Base-by-base conservation (phyloP, 2,329 filamentous ascomycete species). In the Cladosporium sp. region DNA sequence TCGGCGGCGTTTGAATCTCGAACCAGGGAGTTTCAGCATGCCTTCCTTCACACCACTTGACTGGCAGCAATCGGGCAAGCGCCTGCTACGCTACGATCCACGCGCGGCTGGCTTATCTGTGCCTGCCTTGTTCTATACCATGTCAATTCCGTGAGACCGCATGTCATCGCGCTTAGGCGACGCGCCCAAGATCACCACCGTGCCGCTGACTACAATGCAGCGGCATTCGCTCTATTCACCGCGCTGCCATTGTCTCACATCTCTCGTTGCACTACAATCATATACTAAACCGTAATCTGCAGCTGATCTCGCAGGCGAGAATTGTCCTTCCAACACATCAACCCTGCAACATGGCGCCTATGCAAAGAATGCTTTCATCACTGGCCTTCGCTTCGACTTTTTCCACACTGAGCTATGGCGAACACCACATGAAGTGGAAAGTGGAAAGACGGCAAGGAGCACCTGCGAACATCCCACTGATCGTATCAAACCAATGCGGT, bases 401-500 rank as follows among this genome's bases (percentile, higher is more conserved):
- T 6, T 46, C 56, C 13, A 23, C 11, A 6, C 23, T 43, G 5
- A 13, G 23, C 18, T 32, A 51, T 67, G 66, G 36, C 53, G 66
- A 70, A 23, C 71, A 75, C 46, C 75, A 77, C 67, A 76, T 77
- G 74, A 72, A 73, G 54, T 68, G 66, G 32, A 69, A 68, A 36
- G 56, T 75, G 30, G 66, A 64, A 10, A 65, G 65, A n/a, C 70
- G 74, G 25, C 75, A 74, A 64, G 63, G 58, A 59, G 66, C 58
- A 58, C 60, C 64, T 36, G 66, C 65, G 48, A 69, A 68, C 28
- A 74, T 75, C 1, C 89, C 89, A 7, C 79, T 95, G 28, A 81
- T 87, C 7, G 81, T 95, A 64, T 89, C 87, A 66, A 96, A 94
- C 78, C 83, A 84, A 64, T 96, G 92, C 73, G 80, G 82, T 11